A percentile compares a stretch with the other conserved stretches of the same genome.
phyloP scores from a whole-genome alignment of 2,329 filamentous ascomycete species.

The Bipolaris sorokiniana region DNA sequence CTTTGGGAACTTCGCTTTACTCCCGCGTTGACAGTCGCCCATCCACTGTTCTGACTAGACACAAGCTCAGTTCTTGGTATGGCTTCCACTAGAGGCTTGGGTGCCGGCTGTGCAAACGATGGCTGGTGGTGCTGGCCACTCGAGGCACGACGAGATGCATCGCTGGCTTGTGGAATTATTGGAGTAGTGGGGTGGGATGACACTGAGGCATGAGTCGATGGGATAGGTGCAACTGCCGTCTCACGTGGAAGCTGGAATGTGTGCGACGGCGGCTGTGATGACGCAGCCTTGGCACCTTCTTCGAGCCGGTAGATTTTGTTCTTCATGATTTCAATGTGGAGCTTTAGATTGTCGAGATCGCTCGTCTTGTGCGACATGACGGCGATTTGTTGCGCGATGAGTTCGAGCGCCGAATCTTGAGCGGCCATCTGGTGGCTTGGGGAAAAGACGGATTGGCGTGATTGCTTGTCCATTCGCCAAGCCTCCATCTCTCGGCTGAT shows the following conservation, averaged over 20 bases:
- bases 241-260: constrained; percentile 19
- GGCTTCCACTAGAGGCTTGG: constrained; percentile 22
- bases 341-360: constrained; percentile 55
- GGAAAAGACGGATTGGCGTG: constrained; percentile 1
- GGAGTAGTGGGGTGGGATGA: background rate
- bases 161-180: background rate
- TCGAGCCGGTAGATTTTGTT: constrained; percentile 52
- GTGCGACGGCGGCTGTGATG: constrained; percentile 13
- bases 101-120: constrained; percentile 7
- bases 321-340: constrained; percentile 57
- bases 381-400: constrained; percentile 52
- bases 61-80: constrained; percentile 27
- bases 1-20: constrained; percentile 49
- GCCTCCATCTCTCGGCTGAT: constrained; percentile 45
- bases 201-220: background rate
- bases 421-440: constrained; percentile 18
- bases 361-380: constrained; percentile 52
- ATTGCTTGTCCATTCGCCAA: constrained; percentile 26
- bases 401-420: constrained; percentile 52
- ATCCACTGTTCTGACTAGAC: constrained; percentile 42
- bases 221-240: background rate
- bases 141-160: constrained; percentile 1
- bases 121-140: constrained; percentile 8
- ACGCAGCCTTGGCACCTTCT: constrained; percentile 28
- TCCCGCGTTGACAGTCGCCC: constrained; percentile 54